These are phyloP conservation scores for Venturia effusa DNA, from an alignment of 2,329 filamentous ascomycete genomes.

Conservation along the genomic window DNA sequence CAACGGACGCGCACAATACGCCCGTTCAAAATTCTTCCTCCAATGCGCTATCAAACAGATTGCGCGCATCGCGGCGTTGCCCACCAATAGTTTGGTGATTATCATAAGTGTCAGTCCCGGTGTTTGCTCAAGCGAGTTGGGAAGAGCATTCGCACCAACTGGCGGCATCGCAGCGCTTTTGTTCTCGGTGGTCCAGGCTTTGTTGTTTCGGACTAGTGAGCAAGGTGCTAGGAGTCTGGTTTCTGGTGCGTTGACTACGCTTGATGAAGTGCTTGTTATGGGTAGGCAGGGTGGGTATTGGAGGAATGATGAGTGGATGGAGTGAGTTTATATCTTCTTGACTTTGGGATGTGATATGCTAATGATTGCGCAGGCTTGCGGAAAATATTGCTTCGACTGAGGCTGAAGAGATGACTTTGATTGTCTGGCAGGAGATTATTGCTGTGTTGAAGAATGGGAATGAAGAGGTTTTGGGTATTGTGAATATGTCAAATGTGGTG, in stretches of 20 bases:
- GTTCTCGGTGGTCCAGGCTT: neutral
- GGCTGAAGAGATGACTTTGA: neutral
- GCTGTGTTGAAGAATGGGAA: neutral
- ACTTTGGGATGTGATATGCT: neutral
- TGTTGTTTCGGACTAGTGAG: slow-evolving; percentile 9
- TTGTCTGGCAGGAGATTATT: slow-evolving; percentile 7
- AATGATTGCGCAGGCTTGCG: neutral
- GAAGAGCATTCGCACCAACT: neutral
- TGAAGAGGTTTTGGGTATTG: neutral
- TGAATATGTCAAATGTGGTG: neutral
- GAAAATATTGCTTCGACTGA: neutral
- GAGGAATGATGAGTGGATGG: neutral
- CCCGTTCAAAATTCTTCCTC: slow-evolving; percentile 9
- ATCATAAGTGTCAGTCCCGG: slow-evolving; percentile 6
- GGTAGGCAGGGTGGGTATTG: slow-evolving; percentile 9
- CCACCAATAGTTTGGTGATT: neutral
- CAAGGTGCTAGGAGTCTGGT: slow-evolving; percentile 10
- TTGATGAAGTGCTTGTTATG: neutral
- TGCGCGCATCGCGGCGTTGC: neutral
- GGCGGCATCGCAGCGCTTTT: neutral
- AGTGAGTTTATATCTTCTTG: neutral
- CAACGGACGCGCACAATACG: slow-evolving; percentile 2
- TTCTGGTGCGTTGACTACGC: neutral
- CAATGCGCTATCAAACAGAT: neutral
- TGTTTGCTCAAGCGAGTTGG: neutral